phyloP scores from a whole-genome alignment of 495 filamentous ascomycete genomes.

The Elaphomyces granulatus region DNA sequence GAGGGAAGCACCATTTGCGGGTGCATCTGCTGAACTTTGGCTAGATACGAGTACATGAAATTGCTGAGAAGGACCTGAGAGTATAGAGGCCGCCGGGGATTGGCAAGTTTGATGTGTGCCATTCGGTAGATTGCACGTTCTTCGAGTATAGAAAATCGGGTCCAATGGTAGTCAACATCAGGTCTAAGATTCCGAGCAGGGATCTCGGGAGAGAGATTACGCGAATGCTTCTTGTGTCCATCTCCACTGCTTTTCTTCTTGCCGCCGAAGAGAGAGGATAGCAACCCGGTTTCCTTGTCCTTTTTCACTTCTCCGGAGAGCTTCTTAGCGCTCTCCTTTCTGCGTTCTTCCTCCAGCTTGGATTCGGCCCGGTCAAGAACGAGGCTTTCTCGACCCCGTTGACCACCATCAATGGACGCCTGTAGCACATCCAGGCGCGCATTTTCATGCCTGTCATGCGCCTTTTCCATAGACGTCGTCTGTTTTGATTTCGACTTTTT shows the following conservation, averaged over 20 bases:
- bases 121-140: conserved; percentile 96
- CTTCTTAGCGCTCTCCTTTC: conserved; percentile 65
- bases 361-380: conserved; percentile 64
- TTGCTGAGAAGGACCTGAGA: conserved; percentile 97
- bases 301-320: conserved; percentile 65
- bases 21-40: conserved; percentile 97
- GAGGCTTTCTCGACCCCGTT: conserved; percentile 67
- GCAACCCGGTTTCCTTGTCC: conserved; percentile 67
- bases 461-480: conserved; percentile 37
- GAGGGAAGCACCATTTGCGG: conserved; percentile 70
- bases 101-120: conserved; percentile 97
- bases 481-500: conserved; percentile 47
- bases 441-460: conserved; percentile 47
- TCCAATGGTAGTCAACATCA: conserved; percentile 92
- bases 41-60: conserved; percentile 99
- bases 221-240: conserved; percentile 59
- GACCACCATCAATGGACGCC: conserved; percentile 53
- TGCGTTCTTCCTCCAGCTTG: conserved; percentile 67
- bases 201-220: conserved; percentile 70
- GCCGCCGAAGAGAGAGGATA: conserved; percentile 82
- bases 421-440: conserved; percentile 71
- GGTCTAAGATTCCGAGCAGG: conserved; percentile 54
- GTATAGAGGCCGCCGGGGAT: conserved; percentile 80
- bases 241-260: conserved; percentile 49
- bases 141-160: conserved; percentile 86